Evolutionary conservation across 2,329 filamentous ascomycete species (phyloP).

Genomic region (Lecanicillium sp.): DNA sequence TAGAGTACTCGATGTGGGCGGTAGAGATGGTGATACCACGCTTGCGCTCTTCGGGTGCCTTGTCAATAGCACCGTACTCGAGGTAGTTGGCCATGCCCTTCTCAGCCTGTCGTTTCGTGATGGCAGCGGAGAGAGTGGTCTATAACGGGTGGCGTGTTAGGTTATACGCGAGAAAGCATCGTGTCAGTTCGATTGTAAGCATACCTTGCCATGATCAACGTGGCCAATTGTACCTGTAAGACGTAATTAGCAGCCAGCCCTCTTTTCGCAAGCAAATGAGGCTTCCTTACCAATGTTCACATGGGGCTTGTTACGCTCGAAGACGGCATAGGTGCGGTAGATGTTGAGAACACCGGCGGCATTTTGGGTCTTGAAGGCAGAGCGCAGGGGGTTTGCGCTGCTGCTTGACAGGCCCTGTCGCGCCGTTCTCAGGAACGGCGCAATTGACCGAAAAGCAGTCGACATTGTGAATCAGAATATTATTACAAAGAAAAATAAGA

Average conservation of each 20-base stretch:
- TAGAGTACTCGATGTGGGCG: conserved; percentile 97
- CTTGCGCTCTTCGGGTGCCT: conserved; percentile 98
- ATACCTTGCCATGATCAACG: conserved; percentile 98
- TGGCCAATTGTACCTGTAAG: conserved; percentile 84
- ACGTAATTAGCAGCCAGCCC: conserved; percentile 12
- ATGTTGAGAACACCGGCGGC: conserved; percentile 58
- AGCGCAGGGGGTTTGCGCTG: conserved; percentile 70
- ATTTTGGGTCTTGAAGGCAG: conserved; percentile 55
- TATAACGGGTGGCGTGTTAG: conserved; percentile 25
- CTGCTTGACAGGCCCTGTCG: conserved; percentile 64
- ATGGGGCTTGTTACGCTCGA: conserved; percentile 89
- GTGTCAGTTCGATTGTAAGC: neutral
- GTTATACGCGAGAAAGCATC: neutral
- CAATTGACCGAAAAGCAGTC: conserved; percentile 67
- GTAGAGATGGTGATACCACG: conserved; percentile 99
- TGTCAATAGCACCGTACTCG: conserved; percentile 97
- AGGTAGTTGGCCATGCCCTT: conserved; percentile 93
- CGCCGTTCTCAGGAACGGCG: conserved; percentile 75
- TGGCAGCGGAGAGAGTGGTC: conserved; percentile 97
- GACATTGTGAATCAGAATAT: conserved; percentile 56
- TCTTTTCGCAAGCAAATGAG: neutral
- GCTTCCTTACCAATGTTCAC: conserved; percentile 80
- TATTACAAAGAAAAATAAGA: conserved; percentile 16
- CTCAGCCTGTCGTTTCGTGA: conserved; percentile 95
- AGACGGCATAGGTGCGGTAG: conserved; percentile 60